phyloP scores from a whole-genome alignment of 192 early-diverging fungal species.

The Ambispora gerdemannii region DNA sequence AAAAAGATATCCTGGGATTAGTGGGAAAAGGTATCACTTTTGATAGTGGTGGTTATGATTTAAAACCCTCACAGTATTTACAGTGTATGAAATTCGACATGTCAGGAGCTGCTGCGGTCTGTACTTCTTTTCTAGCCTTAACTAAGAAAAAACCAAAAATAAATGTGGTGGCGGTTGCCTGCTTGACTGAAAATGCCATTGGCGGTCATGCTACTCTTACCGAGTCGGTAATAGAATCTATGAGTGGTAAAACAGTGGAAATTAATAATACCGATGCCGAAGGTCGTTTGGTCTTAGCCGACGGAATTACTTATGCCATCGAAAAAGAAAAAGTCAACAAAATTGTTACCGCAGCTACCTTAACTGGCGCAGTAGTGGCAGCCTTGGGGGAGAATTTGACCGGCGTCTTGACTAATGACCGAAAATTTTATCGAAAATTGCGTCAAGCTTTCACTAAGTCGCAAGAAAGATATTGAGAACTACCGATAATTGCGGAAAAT shows the following conservation, averaged over 20 bases:
- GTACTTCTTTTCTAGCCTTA: slow-evolving; percentile 71
- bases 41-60: slow-evolving; percentile 79
- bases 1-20: slow-evolving; percentile 63
- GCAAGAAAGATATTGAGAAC: slow-evolving; percentile 8
- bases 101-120: slow-evolving; percentile 83
- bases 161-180: slow-evolving; percentile 80
- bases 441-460: background rate
- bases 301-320: slow-evolving; percentile 78
- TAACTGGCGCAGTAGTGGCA: slow-evolving; percentile 93
- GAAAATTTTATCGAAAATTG: slow-evolving; percentile 12
- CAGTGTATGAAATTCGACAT: slow-evolving; percentile 94
- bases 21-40: slow-evolving; percentile 95
- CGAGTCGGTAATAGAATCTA: slow-evolving; percentile 83
- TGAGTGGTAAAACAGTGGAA: slow-evolving; percentile 85
- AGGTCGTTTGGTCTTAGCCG: slow-evolving; percentile 82
- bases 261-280: slow-evolving; percentile 88
- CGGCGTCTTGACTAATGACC: slow-evolving; percentile 65
- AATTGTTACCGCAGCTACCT: slow-evolving; percentile 83
- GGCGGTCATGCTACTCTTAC: slow-evolving; percentile 79
- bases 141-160: slow-evolving; percentile 67
- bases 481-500: slow-evolving; percentile 12
- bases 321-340: slow-evolving; percentile 61
- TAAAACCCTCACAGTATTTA: slow-evolving; percentile 87
- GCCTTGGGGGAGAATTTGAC: slow-evolving; percentile 82
- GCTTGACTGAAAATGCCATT: slow-evolving; percentile 90